A percentile compares a stretch with the other conserved stretches of the same genome.
phyloP scores from a whole-genome alignment of 768 basidiomycete species.

The Agrocybe chaxingu region DNA sequence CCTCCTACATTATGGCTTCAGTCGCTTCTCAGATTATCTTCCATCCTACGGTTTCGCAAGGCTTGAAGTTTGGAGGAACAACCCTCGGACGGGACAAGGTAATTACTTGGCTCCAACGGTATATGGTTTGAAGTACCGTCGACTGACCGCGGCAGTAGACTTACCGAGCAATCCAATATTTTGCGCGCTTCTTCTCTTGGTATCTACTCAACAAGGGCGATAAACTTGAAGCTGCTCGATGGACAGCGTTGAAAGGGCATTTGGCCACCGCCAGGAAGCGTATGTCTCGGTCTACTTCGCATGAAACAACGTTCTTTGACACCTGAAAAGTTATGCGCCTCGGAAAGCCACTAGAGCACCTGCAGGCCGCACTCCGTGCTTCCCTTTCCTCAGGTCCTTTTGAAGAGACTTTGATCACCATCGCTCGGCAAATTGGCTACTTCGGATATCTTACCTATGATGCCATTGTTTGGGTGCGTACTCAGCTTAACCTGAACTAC shows the following conservation, averaged over 20 bases:
- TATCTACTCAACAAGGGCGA: slow-evolving; percentile 66
- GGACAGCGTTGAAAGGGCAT: slow-evolving; percentile 83
- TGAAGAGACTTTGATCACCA: slow-evolving; percentile 71
- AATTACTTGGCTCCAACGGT: slow-evolving; percentile 7
- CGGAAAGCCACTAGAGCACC: slow-evolving; percentile 91
- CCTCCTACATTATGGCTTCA: slow-evolving; percentile 35
- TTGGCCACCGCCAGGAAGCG: slow-evolving; percentile 85
- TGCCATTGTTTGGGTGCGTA: slow-evolving; percentile 77
- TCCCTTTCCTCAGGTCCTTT: slow-evolving; percentile 50
- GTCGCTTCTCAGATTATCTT: slow-evolving; percentile 77
- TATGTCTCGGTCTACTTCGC: slow-evolving; percentile 30
- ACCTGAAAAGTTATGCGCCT: slow-evolving; percentile 73
- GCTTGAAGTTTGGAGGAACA: slow-evolving; percentile 74
- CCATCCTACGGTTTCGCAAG: slow-evolving; percentile 76
- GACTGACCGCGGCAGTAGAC: slow-evolving; percentile 40
- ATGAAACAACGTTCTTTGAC: not conserved
- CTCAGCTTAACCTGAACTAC: not conserved
- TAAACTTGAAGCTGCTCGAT: slow-evolving; percentile 68
- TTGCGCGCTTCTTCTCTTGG: slow-evolving; percentile 87
- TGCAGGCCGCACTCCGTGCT: slow-evolving; percentile 84
- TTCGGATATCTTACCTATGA: slow-evolving; percentile 86
- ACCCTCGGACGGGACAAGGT: slow-evolving; percentile 93
- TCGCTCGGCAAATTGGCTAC: slow-evolving; percentile 84
- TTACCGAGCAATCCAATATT: slow-evolving; percentile 90
- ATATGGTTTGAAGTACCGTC: not conserved